A percentile compares a stretch with the other conserved stretches of the same genome.
Evolutionary conservation across 1,284 basidiomycete genomes (phyloP).

Genomic region (Microbotryum violaceum): DNA sequence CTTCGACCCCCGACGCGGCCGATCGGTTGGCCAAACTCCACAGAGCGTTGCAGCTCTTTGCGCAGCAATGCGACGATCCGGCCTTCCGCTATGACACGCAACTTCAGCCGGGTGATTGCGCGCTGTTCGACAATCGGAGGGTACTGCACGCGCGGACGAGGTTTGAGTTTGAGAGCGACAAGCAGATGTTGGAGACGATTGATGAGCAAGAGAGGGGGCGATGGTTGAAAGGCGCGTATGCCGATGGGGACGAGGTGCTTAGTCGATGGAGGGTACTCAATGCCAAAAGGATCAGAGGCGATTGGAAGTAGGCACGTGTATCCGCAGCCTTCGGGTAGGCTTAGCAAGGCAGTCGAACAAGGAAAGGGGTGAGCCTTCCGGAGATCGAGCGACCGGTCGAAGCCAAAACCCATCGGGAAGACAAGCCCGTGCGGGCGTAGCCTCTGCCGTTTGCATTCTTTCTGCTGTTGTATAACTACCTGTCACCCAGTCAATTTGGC

Average conservation of each 20-base stretch:
- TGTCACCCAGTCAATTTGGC: too few species aligned
- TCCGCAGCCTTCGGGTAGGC: not conserved
- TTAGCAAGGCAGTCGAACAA: too few species aligned
- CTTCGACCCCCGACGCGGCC: conserved; percentile 27
- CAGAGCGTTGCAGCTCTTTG: conserved; percentile 58
- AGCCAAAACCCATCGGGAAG: too few species aligned
- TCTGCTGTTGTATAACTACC: too few species aligned
- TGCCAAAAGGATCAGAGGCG: not conserved
- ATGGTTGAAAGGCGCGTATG: conserved; percentile 33
- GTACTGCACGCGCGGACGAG: conserved; percentile 79
- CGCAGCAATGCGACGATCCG: conserved; percentile 53
- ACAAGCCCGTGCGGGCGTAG: too few species aligned
- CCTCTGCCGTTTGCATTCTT: too few species aligned
- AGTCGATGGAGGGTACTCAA: conserved; percentile 27
- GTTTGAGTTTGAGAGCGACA: conserved; percentile 51
- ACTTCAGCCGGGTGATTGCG: conserved; percentile 74
- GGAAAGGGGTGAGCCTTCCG: too few species aligned
- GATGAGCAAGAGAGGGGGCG: conserved; percentile 33
- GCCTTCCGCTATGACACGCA: conserved; percentile 52
- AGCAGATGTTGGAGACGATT: conserved; percentile 21
- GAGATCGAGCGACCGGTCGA: too few species aligned
- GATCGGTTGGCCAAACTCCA: conserved; percentile 49
- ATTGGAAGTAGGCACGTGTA: conserved; percentile 15
- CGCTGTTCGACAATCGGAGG: conserved; percentile 88
- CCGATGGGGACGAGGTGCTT: conserved; percentile 34